Percentiles rank a stretch among this genome's conserved stretches.
phyloP scores from a whole-genome alignment of 805 yeast genomes.

The Henningerozyma blattae region DNA sequence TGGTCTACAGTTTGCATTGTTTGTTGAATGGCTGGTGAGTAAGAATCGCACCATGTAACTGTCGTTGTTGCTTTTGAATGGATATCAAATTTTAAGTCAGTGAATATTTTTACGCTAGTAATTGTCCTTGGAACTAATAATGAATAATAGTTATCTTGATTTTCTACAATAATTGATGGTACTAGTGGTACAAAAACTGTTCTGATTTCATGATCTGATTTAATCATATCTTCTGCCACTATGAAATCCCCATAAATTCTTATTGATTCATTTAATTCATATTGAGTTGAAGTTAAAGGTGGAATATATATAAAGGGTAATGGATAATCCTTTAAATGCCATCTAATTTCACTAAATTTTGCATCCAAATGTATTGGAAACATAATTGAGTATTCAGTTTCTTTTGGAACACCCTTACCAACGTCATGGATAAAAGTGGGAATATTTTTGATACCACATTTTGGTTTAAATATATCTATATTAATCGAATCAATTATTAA shows the following conservation, averaged over 20 bases:
- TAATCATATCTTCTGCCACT: conserved; percentile 51
- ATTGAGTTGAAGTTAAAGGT: conserved; percentile 25
- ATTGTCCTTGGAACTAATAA: conserved; percentile 64
- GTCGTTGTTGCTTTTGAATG: conserved; percentile 47
- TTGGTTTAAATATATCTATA: conserved; percentile 38
- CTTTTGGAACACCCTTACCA: conserved; percentile 77
- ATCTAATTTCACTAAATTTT: conserved; percentile 46
- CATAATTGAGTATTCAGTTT: conserved; percentile 53
- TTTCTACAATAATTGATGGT: conserved; percentile 29
- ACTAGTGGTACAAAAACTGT: conserved; percentile 51
- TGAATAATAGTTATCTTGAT: conserved; percentile 35
- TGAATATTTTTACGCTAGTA: conserved; percentile 59
- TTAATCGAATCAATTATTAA: conserved; percentile 37
- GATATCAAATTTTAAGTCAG: conserved; percentile 45
- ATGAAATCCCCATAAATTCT: conserved; percentile 50
- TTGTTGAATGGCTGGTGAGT: conserved; percentile 76
- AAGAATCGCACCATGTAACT: conserved; percentile 75
- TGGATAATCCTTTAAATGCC: conserved; percentile 77
- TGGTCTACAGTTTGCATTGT: conserved; percentile 66
- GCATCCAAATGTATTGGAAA: conserved; percentile 54
- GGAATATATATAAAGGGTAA: conserved; percentile 73
- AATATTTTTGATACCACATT: conserved; percentile 37
- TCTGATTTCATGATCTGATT: conserved; percentile 41
- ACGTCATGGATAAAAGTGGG: conserved; percentile 53
- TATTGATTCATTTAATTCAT: conserved; percentile 19